Conservation (phyloP, 2,329 filamentous ascomycete genomes). For the Penicillium italicum region DNA sequence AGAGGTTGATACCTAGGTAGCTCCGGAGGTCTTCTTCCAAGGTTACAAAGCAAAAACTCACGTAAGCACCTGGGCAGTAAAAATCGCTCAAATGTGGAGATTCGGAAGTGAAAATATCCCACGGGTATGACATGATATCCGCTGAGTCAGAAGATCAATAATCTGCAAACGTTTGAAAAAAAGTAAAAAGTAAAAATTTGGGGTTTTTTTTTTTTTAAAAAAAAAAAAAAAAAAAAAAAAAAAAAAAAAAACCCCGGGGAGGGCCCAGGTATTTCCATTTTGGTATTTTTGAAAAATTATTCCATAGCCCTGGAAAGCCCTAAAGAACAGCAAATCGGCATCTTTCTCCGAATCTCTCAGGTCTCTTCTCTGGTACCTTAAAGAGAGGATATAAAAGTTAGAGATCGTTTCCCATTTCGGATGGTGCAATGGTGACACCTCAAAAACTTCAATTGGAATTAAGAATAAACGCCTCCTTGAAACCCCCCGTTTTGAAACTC, state of each 20-base stretch:
- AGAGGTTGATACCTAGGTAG: too few relatives aligned
- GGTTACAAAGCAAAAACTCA: conserved; percentile 1
- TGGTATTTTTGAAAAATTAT: too few relatives aligned
- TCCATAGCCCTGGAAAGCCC: not conserved
- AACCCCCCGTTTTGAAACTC: conserved; percentile 15
- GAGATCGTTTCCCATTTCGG: conserved; percentile 3
- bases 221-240: not conserved
- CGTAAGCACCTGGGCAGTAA: conserved; percentile 15
- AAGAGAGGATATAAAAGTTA: too few relatives aligned
- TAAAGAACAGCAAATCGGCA: conserved; percentile 2
- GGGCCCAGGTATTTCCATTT: conserved; percentile 2
- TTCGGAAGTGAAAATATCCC: not conserved
- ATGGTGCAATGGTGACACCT: not conserved
- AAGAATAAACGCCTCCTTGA: conserved; percentile 10
- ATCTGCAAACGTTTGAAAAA: not conserved
- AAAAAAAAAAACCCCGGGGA: not conserved
- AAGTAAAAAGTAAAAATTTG: not conserved
- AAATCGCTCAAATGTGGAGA: conserved; percentile 11
- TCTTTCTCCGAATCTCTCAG: conserved; percentile 7
- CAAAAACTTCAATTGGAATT: conserved; percentile 5
- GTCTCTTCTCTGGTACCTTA: too few relatives aligned
- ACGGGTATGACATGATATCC: not conserved
- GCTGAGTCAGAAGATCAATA: conserved; percentile 14
- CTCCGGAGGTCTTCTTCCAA: too few relatives aligned
- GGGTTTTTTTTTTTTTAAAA: too few relatives aligned